These are phyloP conservation scores for Phytophthora constricta DNA, from an alignment of 352 stramenopile species.

Conservation along the genomic window DNA sequence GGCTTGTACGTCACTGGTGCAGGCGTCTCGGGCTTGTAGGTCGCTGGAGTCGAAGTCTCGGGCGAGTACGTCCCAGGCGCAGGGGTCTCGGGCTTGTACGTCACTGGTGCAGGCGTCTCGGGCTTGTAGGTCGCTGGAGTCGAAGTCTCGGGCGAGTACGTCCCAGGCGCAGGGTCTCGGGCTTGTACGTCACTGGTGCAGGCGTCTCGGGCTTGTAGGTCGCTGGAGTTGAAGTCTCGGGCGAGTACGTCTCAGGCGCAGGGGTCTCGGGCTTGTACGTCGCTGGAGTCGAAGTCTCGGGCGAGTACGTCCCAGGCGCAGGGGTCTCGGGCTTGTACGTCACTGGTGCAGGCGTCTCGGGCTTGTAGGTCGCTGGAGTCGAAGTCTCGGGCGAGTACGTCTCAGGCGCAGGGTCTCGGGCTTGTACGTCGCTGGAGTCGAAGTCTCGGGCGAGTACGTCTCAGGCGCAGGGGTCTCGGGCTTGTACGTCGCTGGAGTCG, in stretches of 20 bases:
- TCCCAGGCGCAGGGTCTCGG: conserved; percentile 1
- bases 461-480: background rate
- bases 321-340: conserved; percentile 4
- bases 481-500: background rate
- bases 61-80: conserved; percentile 3
- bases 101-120: conserved; percentile 1
- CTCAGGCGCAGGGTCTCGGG: background rate
- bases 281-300: too few species aligned
- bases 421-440: conserved; percentile 4
- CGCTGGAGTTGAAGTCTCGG: background rate
- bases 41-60: background rate
- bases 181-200: background rate
- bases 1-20: conserved; percentile 1
- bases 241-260: background rate
- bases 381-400: conserved; percentile 5
- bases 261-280: background rate
- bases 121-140: background rate
- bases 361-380: background rate
- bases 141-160: conserved; percentile 12
- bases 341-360: background rate
- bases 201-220: background rate
- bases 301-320: background rate
- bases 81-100: conserved; percentile 12
- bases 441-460: conserved; percentile 10
- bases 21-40: background rate